phyloP scores from a whole-genome alignment of 768 basidiomycete genomes.

The Calocybe gangraenosa region DNA sequence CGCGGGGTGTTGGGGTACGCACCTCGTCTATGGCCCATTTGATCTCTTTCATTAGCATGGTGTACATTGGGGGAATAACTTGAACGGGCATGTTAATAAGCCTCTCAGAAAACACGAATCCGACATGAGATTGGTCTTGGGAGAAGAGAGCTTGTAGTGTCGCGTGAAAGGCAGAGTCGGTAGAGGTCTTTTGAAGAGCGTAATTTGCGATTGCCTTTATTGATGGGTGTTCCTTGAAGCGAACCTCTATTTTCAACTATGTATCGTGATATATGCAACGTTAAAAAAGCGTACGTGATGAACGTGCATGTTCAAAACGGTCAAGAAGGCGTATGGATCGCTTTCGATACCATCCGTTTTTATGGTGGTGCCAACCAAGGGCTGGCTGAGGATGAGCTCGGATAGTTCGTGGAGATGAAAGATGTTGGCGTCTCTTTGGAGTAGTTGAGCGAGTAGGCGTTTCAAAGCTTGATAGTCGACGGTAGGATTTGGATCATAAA shows the following conservation, averaged over 20 bases:
- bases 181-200: constrained; percentile 51
- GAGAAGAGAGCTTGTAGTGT: constrained; percentile 53
- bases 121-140: constrained; percentile 55
- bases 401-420: constrained; percentile 72
- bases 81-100: constrained; percentile 96
- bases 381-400: constrained; percentile 74
- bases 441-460: constrained; percentile 64
- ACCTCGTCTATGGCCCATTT: constrained; percentile 66
- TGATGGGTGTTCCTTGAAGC: constrained; percentile 60
- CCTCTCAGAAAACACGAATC: constrained; percentile 82
- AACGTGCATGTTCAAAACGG: constrained; percentile 72
- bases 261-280: no score
- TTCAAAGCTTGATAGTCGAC: constrained; percentile 88
- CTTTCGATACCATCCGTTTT: constrained; percentile 89
- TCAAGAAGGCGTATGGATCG: constrained; percentile 88
- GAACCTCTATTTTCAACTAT: no score
- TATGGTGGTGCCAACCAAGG: constrained; percentile 79
- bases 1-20: constrained; percentile 20
- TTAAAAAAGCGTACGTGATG: constrained; percentile 56
- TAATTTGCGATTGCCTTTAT: constrained; percentile 71
- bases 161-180: constrained; percentile 45
- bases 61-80: constrained; percentile 88
- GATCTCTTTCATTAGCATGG: constrained; percentile 84
- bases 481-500: constrained; percentile 79
- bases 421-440: constrained; percentile 67